A percentile compares a stretch with the other conserved stretches of the same genome.
phyloP scores from a whole-genome alignment of 208 protist species.

The Blechomonas ayalai region DNA sequence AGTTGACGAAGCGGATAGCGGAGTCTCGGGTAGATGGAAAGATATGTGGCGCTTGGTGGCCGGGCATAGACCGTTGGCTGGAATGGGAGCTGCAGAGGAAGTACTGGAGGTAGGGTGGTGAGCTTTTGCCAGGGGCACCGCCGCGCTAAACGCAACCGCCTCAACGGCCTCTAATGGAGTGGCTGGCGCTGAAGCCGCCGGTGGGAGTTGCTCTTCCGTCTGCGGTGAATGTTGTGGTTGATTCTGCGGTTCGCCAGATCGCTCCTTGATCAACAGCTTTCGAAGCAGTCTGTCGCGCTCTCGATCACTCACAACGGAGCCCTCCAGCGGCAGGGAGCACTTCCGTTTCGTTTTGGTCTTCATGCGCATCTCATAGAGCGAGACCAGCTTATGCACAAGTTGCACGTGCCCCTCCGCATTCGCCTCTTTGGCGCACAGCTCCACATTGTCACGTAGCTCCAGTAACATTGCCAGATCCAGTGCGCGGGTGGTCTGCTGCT shows the following conservation, averaged over 20 bases:
- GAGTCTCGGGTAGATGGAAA: conserved; percentile 1
- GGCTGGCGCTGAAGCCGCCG: background rate
- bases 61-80: background rate
- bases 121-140: background rate
- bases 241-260: background rate
- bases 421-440: conserved; percentile 52
- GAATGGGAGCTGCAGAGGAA: conserved; percentile 1
- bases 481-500: conserved; percentile 66
- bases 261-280: conserved; percentile 40
- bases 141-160: conserved; percentile 1
- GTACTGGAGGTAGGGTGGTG: background rate
- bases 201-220: background rate
- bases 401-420: conserved; percentile 46
- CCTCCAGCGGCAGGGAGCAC: conserved; percentile 65
- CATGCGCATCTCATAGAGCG: conserved; percentile 63
- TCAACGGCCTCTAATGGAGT: conserved; percentile 3
- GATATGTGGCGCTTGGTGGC: background rate
- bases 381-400: conserved; percentile 63
- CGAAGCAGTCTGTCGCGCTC: conserved; percentile 71
- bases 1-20: conserved; percentile 4
- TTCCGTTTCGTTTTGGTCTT: conserved; percentile 44
- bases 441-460: conserved; percentile 76
- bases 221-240: conserved; percentile 3
- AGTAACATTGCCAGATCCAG: conserved; percentile 73
- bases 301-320: conserved; percentile 36